phyloP scores from a whole-genome alignment of 78 protist genomes.

The Pigoraptor vietnamica region DNA sequence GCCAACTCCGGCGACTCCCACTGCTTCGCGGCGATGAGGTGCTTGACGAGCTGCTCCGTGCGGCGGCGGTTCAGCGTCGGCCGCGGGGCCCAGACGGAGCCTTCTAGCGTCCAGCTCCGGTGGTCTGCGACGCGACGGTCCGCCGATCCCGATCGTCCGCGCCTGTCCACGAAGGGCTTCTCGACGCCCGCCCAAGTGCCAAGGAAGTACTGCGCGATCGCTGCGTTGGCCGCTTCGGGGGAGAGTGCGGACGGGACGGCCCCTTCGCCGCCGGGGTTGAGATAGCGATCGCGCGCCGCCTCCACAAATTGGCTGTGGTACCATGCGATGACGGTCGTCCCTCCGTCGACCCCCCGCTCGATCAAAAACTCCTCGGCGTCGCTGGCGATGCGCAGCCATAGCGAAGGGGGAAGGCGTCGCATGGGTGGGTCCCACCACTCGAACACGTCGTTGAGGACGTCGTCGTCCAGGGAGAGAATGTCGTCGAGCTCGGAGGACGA shows the following conservation, averaged over 20 bases:
- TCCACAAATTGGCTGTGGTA: background rate
- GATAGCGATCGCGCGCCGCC: background rate
- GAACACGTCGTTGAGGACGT: background rate
- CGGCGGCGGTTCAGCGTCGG: background rate
- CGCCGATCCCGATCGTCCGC: background rate
- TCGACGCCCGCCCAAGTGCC: background rate
- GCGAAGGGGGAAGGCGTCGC: background rate
- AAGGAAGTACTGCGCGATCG: background rate
- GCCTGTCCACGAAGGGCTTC: background rate
- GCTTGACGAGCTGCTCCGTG: background rate
- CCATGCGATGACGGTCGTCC: background rate
- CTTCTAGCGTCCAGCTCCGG: background rate
- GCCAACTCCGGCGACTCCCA: background rate
- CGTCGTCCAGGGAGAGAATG: background rate
- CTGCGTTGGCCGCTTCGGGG: background rate
- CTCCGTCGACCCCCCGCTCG: background rate
- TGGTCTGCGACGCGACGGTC: background rate
- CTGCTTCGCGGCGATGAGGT: background rate
- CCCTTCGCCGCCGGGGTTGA: background rate
- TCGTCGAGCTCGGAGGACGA: background rate
- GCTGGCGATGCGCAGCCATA: background rate
- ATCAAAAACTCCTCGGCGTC: background rate
- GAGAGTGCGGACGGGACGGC: background rate
- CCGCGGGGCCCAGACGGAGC: background rate
- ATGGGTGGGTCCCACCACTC: background rate